These are phyloP conservation scores for Amauroascus niger DNA, from an alignment of 2,329 filamentous ascomycete genomes.

Conservation along the genomic window DNA sequence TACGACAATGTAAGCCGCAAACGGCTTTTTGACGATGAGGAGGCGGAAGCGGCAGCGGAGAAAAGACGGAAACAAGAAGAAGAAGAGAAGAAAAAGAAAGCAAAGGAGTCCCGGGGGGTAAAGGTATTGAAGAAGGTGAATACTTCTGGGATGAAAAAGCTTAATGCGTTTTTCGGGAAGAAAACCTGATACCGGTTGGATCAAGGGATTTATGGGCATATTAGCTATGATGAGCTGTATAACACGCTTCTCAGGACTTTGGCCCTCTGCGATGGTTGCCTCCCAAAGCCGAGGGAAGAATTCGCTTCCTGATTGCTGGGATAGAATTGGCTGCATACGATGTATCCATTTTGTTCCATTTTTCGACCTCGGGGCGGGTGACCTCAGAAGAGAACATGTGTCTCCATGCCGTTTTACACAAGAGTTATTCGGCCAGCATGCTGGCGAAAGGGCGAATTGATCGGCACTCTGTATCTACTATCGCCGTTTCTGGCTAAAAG, in stretches of 20 bases:
- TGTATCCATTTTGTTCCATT: too few species aligned
- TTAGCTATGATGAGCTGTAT: background rate
- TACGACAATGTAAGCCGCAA: conserved; percentile 39
- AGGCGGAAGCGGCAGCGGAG: conserved; percentile 46
- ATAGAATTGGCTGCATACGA: too few species aligned
- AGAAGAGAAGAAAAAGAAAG: conserved; percentile 77
- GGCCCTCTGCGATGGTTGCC: too few species aligned
- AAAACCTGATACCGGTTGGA: background rate
- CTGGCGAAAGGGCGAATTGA: too few species aligned
- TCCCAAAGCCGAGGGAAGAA: too few species aligned
- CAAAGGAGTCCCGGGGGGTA: conserved; percentile 61
- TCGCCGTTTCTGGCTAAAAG: too few species aligned
- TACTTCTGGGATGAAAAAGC: conserved; percentile 88
- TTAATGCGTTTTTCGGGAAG: conserved; percentile 88
- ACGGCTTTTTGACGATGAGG: conserved; percentile 34
- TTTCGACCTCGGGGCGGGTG: too few species aligned
- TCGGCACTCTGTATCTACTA: too few species aligned
- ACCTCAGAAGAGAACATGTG: too few species aligned
- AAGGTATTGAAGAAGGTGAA: conserved; percentile 82
- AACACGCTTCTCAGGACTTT: background rate
- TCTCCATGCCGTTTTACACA: too few species aligned
- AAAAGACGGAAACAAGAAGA: conserved; percentile 83
- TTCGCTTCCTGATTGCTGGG: too few species aligned
- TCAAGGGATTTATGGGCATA: background rate
- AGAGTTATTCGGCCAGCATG: too few species aligned